Percentiles rank a stretch among this genome's conserved stretches.
Evolutionary conservation across 192 early-diverging fungal genomes (phyloP).

Genomic region (Hyaloraphidium curvatum): DNA sequence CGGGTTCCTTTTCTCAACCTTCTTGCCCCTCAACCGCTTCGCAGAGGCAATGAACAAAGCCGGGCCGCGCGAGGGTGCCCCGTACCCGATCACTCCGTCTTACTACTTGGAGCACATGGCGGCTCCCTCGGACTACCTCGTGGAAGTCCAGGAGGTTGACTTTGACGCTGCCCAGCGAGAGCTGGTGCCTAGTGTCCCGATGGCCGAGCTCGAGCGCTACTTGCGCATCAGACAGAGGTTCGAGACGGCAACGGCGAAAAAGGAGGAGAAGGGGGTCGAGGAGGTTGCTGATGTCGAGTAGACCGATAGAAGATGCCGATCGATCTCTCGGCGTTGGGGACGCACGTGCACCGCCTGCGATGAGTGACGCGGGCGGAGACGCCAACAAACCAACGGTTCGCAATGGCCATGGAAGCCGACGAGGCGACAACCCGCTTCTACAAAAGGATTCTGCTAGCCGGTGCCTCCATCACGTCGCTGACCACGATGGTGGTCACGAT

Average conservation of each 20-base stretch:
- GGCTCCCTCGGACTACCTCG: conserved; percentile 42
- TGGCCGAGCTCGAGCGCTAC: conserved; percentile 74
- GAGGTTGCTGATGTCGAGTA: too few species aligned
- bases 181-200: conserved; percentile 72
- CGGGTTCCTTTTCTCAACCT: conserved; percentile 1
- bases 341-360: too few species aligned
- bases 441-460: too few species aligned
- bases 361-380: too few species aligned
- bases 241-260: conserved; percentile 17
- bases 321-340: too few species aligned
- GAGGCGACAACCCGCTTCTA: too few species aligned
- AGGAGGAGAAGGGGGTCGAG: neutral
- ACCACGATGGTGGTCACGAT: too few species aligned
- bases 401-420: too few species aligned
- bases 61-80: neutral
- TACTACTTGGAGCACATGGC: conserved; percentile 82
- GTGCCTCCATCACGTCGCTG: too few species aligned
- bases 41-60: conserved; percentile 12
- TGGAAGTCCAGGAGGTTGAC: conserved; percentile 61
- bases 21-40: conserved; percentile 3
- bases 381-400: too few species aligned
- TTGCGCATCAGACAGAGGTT: conserved; percentile 62
- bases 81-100: conserved; percentile 50
- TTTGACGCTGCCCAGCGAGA: conserved; percentile 68
- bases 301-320: too few species aligned